A percentile compares a stretch with the other conserved stretches of the same genome.
phyloP scores from a whole-genome alignment of 225 moss, liverwort and hornwort genomes.

The Pleurozium schreberi region DNA sequence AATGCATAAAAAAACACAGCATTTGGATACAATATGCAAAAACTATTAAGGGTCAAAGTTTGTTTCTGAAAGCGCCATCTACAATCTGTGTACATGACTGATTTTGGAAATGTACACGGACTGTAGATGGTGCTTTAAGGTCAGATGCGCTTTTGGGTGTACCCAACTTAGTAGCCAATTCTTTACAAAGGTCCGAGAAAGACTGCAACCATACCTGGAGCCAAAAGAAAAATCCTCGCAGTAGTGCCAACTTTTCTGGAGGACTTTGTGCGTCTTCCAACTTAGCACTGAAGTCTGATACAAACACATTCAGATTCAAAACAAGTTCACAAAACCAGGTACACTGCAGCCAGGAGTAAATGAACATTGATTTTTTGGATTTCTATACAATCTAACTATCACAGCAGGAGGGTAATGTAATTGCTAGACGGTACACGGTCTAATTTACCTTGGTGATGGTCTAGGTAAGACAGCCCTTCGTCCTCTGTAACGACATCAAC shows the following conservation, averaged over 20 bases:
- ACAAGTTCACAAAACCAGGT: not conserved
- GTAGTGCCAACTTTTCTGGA: constrained; percentile 25
- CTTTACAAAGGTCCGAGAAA: not conserved
- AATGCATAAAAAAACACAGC: no score
- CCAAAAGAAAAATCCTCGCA: constrained; percentile 59
- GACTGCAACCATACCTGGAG: constrained; percentile 27
- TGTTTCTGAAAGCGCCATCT: no score
- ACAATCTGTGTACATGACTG: no score
- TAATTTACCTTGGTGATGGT: constrained; percentile 39
- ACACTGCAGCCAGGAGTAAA: not conserved
- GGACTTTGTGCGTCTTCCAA: constrained; percentile 13
- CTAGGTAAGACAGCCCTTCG: constrained; percentile 40
- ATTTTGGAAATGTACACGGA: no score
- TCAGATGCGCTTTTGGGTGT: no score
- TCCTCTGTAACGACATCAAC: constrained; percentile 25
- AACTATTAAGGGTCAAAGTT: no score
- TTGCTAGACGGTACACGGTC: not conserved
- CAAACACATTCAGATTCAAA: not conserved
- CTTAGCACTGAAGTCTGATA: constrained; percentile 28
- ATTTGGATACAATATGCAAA: no score
- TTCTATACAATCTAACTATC: not conserved
- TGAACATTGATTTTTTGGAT: not conserved
- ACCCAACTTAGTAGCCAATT: not conserved
- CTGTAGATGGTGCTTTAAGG: no score
- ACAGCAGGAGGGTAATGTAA: not conserved